Evolutionary conservation across 2,329 filamentous ascomycete genomes (phyloP).

Genomic region (Scopulariopsis brevicaulis): DNA sequence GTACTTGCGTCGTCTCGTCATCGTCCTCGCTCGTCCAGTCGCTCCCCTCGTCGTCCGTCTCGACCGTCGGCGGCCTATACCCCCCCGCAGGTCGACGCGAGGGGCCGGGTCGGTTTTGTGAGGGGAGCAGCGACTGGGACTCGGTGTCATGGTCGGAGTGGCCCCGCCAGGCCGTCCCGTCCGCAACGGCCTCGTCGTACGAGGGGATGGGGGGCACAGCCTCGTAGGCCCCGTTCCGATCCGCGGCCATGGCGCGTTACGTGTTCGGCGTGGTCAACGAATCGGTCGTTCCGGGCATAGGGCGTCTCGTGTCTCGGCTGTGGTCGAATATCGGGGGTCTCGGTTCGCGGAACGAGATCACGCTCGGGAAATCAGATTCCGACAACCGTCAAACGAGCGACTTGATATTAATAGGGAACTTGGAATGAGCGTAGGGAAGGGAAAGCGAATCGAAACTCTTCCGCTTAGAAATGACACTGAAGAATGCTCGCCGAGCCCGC

Average conservation of each 20-base stretch:
- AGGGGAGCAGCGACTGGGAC: conserved; percentile 61
- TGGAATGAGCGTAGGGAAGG: background rate
- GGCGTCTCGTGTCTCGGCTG: background rate
- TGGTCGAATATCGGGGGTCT: background rate
- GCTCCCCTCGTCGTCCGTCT: conserved; percentile 58
- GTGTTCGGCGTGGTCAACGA: background rate
- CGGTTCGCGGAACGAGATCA: background rate
- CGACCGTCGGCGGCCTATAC: conserved; percentile 74
- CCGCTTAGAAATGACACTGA: background rate
- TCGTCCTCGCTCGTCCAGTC: conserved; percentile 35
- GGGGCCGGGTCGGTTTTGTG: conserved; percentile 25
- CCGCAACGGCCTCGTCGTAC: conserved; percentile 13
- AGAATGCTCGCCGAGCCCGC: background rate
- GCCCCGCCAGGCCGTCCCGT: conserved; percentile 25
- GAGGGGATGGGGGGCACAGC: conserved; percentile 12
- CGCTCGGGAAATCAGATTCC: background rate
- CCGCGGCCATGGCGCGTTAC: conserved; percentile 2
- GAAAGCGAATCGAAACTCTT: background rate
- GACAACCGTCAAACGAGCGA: background rate
- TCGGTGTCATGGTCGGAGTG: conserved; percentile 62
- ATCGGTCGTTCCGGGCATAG: background rate
- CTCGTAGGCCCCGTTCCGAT: conserved; percentile 10
- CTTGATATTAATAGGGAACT: background rate
- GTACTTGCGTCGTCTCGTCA: conserved; percentile 53
- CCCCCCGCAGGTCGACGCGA: conserved; percentile 34